Evolutionary conservation across 1,284 basidiomycete species (phyloP).

Genomic region (Ceratobasidium sp.): DNA sequence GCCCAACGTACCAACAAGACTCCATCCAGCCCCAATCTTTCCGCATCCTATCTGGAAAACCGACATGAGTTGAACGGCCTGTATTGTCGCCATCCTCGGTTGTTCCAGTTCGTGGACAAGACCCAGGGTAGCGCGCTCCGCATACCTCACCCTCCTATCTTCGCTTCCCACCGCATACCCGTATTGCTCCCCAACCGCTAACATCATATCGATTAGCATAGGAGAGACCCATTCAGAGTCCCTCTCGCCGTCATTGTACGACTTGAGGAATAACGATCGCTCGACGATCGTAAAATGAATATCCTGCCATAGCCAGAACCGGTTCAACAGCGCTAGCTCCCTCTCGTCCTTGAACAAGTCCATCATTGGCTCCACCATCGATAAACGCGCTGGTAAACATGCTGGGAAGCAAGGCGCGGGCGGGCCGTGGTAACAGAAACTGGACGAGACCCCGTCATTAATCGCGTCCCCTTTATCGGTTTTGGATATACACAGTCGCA

Average conservation of each 20-base stretch:
- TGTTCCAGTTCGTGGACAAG: constrained; percentile 11
- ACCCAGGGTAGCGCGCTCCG: constrained; percentile 9
- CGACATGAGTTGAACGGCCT: constrained; percentile 30
- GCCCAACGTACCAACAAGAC: constrained; percentile 27
- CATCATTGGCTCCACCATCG: constrained; percentile 4
- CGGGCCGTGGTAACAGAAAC: constrained; percentile 30
- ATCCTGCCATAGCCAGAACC: constrained; percentile 33
- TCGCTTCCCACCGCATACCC: constrained; percentile 14
- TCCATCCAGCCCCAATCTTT: constrained; percentile 14
- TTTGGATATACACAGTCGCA: constrained; percentile 12
- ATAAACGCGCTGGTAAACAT: no score
- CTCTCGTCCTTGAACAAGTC: constrained; percentile 12
- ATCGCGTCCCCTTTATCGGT: constrained; percentile 4
- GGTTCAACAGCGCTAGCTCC: constrained; percentile 11
- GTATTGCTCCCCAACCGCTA: constrained; percentile 21
- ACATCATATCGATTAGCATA: constrained; percentile 41
- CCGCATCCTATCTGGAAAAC: constrained; percentile 31
- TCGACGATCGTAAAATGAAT: constrained; percentile 27
- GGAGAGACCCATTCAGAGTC: constrained; percentile 39
- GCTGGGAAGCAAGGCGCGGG: no score
- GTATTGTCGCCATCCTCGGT: constrained; percentile 36
- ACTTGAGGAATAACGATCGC: constrained; percentile 11
- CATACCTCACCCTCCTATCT: not conserved
- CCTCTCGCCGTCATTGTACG: constrained; percentile 19
- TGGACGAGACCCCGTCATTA: constrained; percentile 6